These are phyloP conservation scores for Phialophora expanda DNA, from an alignment of 2,329 filamentous ascomycete genomes.

Conservation along the genomic window DNA sequence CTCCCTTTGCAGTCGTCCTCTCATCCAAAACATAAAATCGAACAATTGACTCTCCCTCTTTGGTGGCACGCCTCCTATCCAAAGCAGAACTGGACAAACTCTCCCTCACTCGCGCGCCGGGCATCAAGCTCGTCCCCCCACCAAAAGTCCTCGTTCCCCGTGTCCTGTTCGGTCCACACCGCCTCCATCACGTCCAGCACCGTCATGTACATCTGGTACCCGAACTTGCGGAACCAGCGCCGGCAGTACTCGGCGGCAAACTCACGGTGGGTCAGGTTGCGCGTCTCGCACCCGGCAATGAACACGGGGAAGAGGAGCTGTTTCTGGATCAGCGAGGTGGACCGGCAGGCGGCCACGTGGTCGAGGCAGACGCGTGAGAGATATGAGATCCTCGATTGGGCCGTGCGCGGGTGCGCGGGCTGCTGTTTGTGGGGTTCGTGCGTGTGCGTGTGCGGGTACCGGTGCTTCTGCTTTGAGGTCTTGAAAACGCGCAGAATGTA, in stretches of 20 bases:
- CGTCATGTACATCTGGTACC: constrained; percentile 27
- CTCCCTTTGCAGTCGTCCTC: too few species aligned
- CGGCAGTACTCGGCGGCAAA: constrained; percentile 19
- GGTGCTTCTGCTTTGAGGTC: neutral
- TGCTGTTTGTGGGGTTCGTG: neutral
- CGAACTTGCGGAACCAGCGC: constrained; percentile 22
- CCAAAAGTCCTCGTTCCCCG: constrained; percentile 21
- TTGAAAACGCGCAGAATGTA: constrained; percentile 26
- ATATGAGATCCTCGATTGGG: neutral
- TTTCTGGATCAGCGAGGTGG: constrained; percentile 24
- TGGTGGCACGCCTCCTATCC: constrained; percentile 2
- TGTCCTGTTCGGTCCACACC: constrained; percentile 20
- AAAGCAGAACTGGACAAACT: constrained; percentile 26
- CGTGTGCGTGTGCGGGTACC: neutral
- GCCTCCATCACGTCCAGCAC: constrained; percentile 18
- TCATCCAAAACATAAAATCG: too few species aligned
- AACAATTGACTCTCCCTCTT: too few species aligned
- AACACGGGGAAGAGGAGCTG: constrained; percentile 25
- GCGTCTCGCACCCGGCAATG: constrained; percentile 21
- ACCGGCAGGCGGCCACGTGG: constrained; percentile 12
- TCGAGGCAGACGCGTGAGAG: constrained; percentile 18
- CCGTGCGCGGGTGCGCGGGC: neutral
- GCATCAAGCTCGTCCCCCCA: constrained; percentile 26
- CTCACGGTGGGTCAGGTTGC: neutral
- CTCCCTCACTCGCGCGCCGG: constrained; percentile 18